A percentile compares a stretch with the other conserved stretches of the same genome.
Conservation (phyloP, 495 filamentous ascomycete species). For the Cudoniella acicularis region DNA sequence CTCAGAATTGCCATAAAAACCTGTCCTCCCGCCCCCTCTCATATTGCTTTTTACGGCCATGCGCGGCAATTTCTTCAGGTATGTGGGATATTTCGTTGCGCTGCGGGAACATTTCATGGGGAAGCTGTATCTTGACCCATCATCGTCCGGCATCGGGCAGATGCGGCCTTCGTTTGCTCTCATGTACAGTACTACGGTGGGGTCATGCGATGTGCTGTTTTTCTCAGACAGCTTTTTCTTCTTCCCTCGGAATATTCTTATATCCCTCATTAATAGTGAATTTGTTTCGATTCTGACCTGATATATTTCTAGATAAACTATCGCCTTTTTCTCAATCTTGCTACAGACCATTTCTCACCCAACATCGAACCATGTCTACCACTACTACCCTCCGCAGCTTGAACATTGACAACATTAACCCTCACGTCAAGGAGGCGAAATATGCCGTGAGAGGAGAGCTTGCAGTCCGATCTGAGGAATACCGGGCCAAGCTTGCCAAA, state of each 20-base stretch:
- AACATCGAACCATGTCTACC: conserved; percentile 53
- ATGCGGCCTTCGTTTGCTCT: neutral
- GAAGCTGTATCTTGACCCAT: neutral
- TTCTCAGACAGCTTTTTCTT: conserved; percentile 12
- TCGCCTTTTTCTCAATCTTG: neutral
- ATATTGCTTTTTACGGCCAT: conserved; percentile 17
- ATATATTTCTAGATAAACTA: conserved; percentile 14
- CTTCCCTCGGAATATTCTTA: conserved; percentile 13
- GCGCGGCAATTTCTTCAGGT: conserved; percentile 17
- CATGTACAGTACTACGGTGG: conserved; percentile 15
- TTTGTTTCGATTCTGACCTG: conserved; percentile 7
- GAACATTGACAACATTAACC: conserved; percentile 87
- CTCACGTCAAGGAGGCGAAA: conserved; percentile 74
- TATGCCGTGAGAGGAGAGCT: conserved; percentile 97
- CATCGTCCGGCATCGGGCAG: conserved; percentile 19
- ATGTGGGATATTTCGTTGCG: conserved; percentile 16
- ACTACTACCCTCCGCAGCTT: conserved; percentile 55
- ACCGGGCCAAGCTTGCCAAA: conserved; percentile 62
- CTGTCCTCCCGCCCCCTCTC: conserved; percentile 6
- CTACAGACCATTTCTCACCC: neutral
- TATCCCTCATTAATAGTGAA: conserved; percentile 17
- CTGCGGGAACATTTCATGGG: neutral
- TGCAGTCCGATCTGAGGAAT: conserved; percentile 84
- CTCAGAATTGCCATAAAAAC: neutral
- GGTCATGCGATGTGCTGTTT: conserved; percentile 21